A percentile compares a stretch with the other conserved stretches of the same genome.
Evolutionary conservation across 2,329 filamentous ascomycete species (phyloP).

Genomic region (Aspergillus sp.): DNA sequence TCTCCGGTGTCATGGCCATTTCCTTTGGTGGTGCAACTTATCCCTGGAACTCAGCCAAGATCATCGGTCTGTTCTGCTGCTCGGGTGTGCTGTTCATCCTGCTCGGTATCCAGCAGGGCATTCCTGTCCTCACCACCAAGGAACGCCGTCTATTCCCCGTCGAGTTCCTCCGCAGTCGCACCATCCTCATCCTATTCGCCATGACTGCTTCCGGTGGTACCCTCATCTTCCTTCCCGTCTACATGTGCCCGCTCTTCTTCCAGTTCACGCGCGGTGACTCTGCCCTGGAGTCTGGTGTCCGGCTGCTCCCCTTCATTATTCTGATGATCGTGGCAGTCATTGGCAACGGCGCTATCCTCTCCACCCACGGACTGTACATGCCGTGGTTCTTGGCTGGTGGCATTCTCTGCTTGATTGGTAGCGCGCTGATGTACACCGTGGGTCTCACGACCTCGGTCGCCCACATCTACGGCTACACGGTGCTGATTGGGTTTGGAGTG

Average conservation of each 20-base stretch:
- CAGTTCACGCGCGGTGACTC: constrained; percentile 51
- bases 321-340: constrained; percentile 20
- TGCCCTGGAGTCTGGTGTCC: constrained; percentile 29
- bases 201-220: neutral
- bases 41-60: constrained; percentile 46
- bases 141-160: constrained; percentile 52
- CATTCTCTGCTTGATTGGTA: constrained; percentile 24
- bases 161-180: constrained; percentile 34
- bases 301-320: constrained; percentile 32
- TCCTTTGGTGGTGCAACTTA: constrained; percentile 54
- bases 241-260: constrained; percentile 52
- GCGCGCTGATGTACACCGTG: constrained; percentile 24
- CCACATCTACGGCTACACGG: constrained; percentile 28
- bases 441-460: constrained; percentile 17
- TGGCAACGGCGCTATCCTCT: constrained; percentile 24
- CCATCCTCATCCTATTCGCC: neutral
- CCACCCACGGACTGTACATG: constrained; percentile 15
- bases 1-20: constrained; percentile 49
- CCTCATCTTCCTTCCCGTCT: neutral
- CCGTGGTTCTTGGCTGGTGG: constrained; percentile 29
- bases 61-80: constrained; percentile 24
- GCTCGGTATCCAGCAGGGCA: constrained; percentile 51
- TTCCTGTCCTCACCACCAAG: constrained; percentile 46
- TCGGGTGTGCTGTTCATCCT: constrained; percentile 47
- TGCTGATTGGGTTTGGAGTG: constrained; percentile 27